Evolutionary conservation across 805 yeast genomes (phyloP), one percentile per base, ranked within the genome.

Genomic region (Metschnikowia colocasiae): DNA sequence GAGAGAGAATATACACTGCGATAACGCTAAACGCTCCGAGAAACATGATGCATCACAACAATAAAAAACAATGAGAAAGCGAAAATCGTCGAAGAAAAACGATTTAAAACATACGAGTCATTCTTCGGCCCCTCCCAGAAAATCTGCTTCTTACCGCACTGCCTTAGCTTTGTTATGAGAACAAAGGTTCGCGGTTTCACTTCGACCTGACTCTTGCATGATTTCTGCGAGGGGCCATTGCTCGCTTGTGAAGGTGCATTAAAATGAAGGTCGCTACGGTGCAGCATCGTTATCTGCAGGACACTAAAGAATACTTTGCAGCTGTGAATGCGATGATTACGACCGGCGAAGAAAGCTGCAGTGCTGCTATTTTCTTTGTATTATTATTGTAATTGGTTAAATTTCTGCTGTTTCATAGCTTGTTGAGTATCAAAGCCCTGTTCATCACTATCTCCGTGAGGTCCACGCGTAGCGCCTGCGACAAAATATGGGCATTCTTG

Each of bases 361-460:
- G n/a, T 4, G 22, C 8, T 32, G 8, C 8, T 16, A 5, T 13
- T 10, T 16, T 16, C 20, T 18, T 16, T 10, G 8, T 10, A 18
- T 4, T 32, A 12, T 18, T 32, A 10, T 18, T 4, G 3, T 32
- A 19, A 20, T 12, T 20, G 4, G 15, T n/a, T n/a, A n/a, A n/a
- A n/a, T n/a, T n/a, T n/a, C n/a, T n/a, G n/a, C n/a, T n/a, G n/a
- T n/a, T n/a, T 47, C 53, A 52, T 25, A 61, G 55, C 3, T 69
- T 70, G 53, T 62, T 66, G 35, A 70, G 50, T 23, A 59, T 36
- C 58, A 64, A 59, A 1, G 69, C 71, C 51, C 67, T 68, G 25
- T 53, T 48, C 10, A 69, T 63, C 15, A 70, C 55, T n/a, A 62
- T 39, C 46, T 65, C 62, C 15, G 63, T 59, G 36, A 71, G 56